phyloP scores from a whole-genome alignment of 1,139 yeast species.

The Candida smagusa region DNA sequence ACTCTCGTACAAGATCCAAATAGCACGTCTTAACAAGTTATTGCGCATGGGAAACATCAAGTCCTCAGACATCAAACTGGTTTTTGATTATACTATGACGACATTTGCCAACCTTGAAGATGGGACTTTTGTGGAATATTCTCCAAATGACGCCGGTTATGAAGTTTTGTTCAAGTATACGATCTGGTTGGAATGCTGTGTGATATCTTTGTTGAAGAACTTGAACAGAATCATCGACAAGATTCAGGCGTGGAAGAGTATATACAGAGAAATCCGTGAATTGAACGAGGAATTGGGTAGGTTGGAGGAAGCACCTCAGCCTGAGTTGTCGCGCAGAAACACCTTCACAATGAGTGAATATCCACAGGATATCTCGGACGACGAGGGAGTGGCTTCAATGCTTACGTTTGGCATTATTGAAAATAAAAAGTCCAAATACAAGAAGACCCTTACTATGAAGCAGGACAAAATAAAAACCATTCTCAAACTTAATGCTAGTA shows the following conservation, averaged over 20 bases:
- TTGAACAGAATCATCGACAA: conserved; percentile 36
- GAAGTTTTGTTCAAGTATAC: conserved; percentile 18
- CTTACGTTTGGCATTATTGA: conserved; percentile 30
- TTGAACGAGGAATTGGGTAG: conserved; percentile 30
- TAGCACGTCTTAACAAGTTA: conserved; percentile 42
- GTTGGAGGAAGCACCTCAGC: conserved; percentile 16
- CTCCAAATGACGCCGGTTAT: conserved; percentile 13
- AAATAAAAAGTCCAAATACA: conserved; percentile 33
- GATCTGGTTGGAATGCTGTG: conserved; percentile 29
- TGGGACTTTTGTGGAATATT: conserved; percentile 1
- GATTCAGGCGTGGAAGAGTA: conserved; percentile 52
- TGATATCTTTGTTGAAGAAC: conserved; percentile 36
- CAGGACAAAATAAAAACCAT: conserved; percentile 34
- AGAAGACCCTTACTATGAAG: conserved; percentile 27
- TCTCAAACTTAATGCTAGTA: conserved; percentile 30
- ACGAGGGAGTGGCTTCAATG: conserved; percentile 8
- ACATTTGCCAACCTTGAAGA: neutral
- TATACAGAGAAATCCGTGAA: conserved; percentile 27
- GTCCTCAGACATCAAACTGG: conserved; percentile 35
- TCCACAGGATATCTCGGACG: conserved; percentile 10
- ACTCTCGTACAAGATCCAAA: conserved; percentile 23
- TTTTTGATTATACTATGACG: conserved; percentile 15
- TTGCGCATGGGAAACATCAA: conserved; percentile 44
- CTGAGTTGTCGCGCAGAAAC: conserved; percentile 4
- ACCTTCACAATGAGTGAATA: conserved; percentile 9